Conservation (phyloP, 805 yeast species). For the Saturnispora quitensis region DNA sequence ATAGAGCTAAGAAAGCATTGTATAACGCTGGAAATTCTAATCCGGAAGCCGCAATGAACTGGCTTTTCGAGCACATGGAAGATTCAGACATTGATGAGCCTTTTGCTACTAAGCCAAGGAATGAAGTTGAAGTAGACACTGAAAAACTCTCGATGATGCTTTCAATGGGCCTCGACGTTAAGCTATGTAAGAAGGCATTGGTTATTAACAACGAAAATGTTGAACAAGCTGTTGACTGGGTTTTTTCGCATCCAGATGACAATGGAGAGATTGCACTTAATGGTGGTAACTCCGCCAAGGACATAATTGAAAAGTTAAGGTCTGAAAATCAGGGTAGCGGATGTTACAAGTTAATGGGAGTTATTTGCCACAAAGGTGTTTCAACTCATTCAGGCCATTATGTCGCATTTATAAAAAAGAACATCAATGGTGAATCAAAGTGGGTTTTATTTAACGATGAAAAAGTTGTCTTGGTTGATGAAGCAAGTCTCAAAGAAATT, state of each 20-base stretch:
- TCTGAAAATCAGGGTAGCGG: not conserved
- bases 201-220: conserved; percentile 47
- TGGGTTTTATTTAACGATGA: conserved; percentile 90
- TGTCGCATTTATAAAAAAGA: conserved; percentile 60
- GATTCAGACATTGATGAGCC: conserved; percentile 70
- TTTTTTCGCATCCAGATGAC: conserved; percentile 74
- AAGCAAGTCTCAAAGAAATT: conserved; percentile 34
- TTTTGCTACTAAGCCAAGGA: conserved; percentile 22
- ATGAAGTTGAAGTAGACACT: conserved; percentile 5
- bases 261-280: conserved; percentile 43
- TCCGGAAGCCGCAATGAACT: conserved; percentile 72
- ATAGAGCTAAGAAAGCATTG: conserved; percentile 57
- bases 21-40: conserved; percentile 59
- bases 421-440: conserved; percentile 29
- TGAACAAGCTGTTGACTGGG: conserved; percentile 85
- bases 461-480: conserved; percentile 59
- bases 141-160: conserved; percentile 40
- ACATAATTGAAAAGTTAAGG: conserved; percentile 11
- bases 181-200: conserved; percentile 68
- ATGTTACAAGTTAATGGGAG: conserved; percentile 45
- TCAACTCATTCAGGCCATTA: conserved; percentile 91
- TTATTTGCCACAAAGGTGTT: conserved; percentile 82
- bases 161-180: conserved; percentile 70
- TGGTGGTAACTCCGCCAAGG: conserved; percentile 8
- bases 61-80: conserved; percentile 86